A percentile compares a stretch with the other conserved stretches of the same genome.
phyloP scores from a whole-genome alignment of 1,284 basidiomycete genomes.

The Butyriboletus pseudospeciosus region DNA sequence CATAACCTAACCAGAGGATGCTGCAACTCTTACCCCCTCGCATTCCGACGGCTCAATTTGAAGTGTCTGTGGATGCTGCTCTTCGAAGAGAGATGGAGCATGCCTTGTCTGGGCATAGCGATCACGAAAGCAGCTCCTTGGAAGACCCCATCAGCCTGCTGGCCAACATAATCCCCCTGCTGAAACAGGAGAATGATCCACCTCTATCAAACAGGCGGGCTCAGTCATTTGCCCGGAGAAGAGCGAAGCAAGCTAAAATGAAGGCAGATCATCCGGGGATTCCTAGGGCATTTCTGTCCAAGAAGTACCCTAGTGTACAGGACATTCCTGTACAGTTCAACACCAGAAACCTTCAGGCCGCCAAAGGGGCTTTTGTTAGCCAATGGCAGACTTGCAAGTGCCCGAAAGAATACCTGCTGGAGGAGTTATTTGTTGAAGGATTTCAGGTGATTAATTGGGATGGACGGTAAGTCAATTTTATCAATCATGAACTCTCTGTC shows the following conservation, averaged over 20 bases:
- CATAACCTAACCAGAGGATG: too few species aligned
- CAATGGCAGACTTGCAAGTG: not conserved
- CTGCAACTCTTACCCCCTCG: not conserved
- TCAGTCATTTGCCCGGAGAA: not conserved
- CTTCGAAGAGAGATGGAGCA: not conserved
- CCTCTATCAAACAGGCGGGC: not conserved
- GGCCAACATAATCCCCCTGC: too few species aligned
- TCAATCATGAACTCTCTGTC: too few species aligned
- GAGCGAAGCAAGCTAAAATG: not conserved
- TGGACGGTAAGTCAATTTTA: too few species aligned
- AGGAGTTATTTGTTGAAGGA: too few species aligned
- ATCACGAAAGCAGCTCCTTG: not conserved
- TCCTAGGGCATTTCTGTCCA: not conserved
- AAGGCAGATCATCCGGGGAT: not conserved
- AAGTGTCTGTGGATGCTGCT: not conserved
- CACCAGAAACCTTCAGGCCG: not conserved
- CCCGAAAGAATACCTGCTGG: too few species aligned
- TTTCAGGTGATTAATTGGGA: too few species aligned
- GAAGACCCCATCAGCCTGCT: not conserved
- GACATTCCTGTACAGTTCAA: too few species aligned
- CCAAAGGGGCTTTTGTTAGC: not conserved
- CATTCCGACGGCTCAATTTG: not conserved
- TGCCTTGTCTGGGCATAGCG: not conserved
- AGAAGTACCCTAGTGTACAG: too few species aligned
- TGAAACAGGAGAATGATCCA: not conserved